Conservation (phyloP, 345 rosid genomes). For the Citrus inodora region DNA sequence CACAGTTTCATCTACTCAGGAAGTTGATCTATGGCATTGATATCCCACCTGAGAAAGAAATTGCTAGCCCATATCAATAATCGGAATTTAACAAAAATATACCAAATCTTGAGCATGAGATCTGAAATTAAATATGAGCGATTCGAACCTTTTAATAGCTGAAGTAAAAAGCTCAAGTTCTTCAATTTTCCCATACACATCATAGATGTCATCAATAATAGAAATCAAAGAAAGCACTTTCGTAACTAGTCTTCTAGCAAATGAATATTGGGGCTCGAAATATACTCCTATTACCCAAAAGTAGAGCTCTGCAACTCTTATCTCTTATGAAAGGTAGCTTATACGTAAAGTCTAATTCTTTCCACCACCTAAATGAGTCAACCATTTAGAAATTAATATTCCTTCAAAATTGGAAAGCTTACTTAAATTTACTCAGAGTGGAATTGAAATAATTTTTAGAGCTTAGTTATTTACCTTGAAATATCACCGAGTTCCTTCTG, state of each 20-base stretch:
- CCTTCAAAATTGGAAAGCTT: too few relatives aligned
- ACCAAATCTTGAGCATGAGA: background rate
- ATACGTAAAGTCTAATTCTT: conserved; percentile 16
- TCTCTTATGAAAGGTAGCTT: conserved; percentile 37
- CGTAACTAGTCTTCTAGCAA: too few relatives aligned
- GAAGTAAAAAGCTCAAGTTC: conserved; percentile 23
- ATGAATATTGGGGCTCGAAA: too few relatives aligned
- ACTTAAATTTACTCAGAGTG: background rate
- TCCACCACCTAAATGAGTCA: conserved; percentile 38
- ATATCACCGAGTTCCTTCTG: conserved; percentile 27
- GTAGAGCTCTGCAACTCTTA: conserved; percentile 2
- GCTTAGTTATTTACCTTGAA: conserved; percentile 5
- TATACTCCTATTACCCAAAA: too few relatives aligned
- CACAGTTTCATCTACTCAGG: conserved; percentile 32
- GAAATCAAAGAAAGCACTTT: too few relatives aligned
- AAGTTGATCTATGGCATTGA: conserved; percentile 3
- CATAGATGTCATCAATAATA: too few relatives aligned
- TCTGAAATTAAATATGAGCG: background rate
- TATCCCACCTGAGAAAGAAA: conserved; percentile 23
- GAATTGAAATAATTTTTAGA: background rate
- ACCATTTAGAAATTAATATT: too few relatives aligned
- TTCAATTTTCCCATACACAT: background rate
- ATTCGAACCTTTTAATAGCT: conserved; percentile 25
- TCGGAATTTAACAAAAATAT: background rate
- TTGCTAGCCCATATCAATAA: background rate